Evolutionary conservation across 1,139 yeast species (phyloP).

Genomic region (Lodderomyces metapsilosis): DNA sequence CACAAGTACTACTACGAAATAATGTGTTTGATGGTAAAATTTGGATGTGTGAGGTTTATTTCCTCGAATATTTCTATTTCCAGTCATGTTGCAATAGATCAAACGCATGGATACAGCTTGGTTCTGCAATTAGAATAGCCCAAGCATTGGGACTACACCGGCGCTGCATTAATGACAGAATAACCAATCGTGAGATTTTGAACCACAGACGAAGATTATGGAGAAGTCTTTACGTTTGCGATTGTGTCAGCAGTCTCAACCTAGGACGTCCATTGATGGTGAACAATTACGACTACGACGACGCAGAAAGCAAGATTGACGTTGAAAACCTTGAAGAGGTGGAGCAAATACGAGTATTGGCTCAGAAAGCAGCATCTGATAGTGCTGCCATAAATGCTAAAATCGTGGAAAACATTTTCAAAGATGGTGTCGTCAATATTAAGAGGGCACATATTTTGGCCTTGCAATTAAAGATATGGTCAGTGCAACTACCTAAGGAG

Average conservation of each 20-base stretch:
- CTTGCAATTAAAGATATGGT: slow-evolving; percentile 38
- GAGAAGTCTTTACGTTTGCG: slow-evolving; percentile 41
- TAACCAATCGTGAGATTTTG: slow-evolving; percentile 31
- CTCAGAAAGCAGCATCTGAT: slow-evolving; percentile 14
- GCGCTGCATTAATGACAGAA: slow-evolving; percentile 42
- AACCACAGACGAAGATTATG: slow-evolving; percentile 33
- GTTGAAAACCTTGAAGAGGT: slow-evolving; percentile 7
- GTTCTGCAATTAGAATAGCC: slow-evolving; percentile 54
- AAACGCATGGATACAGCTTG: slow-evolving; percentile 34
- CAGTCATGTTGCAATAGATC: slow-evolving; percentile 37
- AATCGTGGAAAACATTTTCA: slow-evolving; percentile 30
- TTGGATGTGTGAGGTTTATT: slow-evolving; percentile 41
- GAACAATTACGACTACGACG: slow-evolving; percentile 42
- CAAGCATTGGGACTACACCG: slow-evolving; percentile 67
- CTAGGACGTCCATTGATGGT: slow-evolving; percentile 44
- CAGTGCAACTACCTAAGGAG: slow-evolving; percentile 27
- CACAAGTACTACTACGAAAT: slow-evolving; percentile 25
- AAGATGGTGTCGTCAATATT: slow-evolving; percentile 31
- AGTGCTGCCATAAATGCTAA: slow-evolving; percentile 26
- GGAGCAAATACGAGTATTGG: slow-evolving; percentile 11
- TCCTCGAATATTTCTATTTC: slow-evolving; percentile 35
- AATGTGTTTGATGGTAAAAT: slow-evolving; percentile 37
- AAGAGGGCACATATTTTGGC: slow-evolving; percentile 36
- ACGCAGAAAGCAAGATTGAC: slow-evolving; percentile 13
- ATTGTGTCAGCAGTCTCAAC: slow-evolving; percentile 35